Evolutionary conservation across 1,284 basidiomycete species (phyloP).

Genomic region (Moniliophthora roreri): DNA sequence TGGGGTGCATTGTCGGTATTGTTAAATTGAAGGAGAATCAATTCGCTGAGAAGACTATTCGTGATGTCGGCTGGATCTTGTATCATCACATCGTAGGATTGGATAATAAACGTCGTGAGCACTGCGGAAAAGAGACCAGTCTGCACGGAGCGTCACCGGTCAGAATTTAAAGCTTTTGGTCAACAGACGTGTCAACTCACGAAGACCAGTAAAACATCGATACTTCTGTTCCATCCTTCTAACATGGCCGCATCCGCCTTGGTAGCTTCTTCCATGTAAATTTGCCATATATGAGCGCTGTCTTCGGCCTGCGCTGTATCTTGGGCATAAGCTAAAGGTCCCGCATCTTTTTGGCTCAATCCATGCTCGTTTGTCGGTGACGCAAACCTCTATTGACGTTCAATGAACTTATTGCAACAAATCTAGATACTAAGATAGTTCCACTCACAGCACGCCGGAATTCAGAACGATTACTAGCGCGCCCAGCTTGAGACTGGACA

Average conservation of each 20-base stretch:
- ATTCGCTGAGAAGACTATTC: constrained; percentile 31
- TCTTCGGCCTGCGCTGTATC: constrained; percentile 16
- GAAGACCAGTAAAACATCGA: constrained; percentile 44
- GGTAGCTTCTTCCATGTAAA: constrained; percentile 37
- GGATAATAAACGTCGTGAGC: constrained; percentile 43
- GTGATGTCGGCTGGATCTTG: constrained; percentile 31
- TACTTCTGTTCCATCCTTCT: constrained; percentile 36
- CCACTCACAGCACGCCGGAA: constrained; percentile 1
- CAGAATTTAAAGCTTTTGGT: not conserved
- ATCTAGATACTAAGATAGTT: not conserved
- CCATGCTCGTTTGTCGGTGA: not conserved
- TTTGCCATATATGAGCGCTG: constrained; percentile 34
- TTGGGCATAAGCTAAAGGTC: not conserved
- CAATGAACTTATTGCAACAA: not conserved
- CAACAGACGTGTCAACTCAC: constrained; percentile 26
- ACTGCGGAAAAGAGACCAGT: constrained; percentile 47
- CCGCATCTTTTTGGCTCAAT: not conserved
- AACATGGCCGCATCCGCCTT: constrained; percentile 33
- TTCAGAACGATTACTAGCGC: constrained; percentile 1
- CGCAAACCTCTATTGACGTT: not conserved
- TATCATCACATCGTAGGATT: constrained; percentile 36
- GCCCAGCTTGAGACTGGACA: not conserved
- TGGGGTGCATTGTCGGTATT: not conserved
- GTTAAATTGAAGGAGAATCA: constrained; percentile 25
- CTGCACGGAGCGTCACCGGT: constrained; percentile 21